Conservation (phyloP, 805 yeast genomes). For the Osmozyma mogii region DNA sequence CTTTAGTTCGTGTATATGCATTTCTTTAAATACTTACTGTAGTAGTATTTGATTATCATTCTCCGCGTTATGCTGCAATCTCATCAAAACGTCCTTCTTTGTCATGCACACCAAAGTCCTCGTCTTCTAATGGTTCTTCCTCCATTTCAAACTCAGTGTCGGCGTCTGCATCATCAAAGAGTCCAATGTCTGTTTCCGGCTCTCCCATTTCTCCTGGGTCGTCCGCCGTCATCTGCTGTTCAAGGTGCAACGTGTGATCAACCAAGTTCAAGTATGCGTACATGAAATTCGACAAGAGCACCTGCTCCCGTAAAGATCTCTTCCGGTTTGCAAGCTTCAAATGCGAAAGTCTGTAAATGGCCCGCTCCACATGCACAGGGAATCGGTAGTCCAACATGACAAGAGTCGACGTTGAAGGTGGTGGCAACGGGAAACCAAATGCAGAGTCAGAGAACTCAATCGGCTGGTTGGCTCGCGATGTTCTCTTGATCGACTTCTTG, state of each 20-base stretch:
- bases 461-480: conserved; percentile 38
- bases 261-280: conserved; percentile 92
- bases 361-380: conserved; percentile 94
- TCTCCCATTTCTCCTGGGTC: conserved; percentile 4
- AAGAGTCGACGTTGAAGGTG: conserved; percentile 66
- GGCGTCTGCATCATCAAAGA: conserved; percentile 11
- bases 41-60: neutral
- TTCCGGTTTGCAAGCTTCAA: conserved; percentile 90
- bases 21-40: neutral
- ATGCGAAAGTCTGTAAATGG: conserved; percentile 88
- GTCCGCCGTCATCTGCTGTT: conserved; percentile 42
- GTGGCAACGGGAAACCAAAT: conserved; percentile 82
- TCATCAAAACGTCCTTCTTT: neutral
- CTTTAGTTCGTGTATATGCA: neutral
- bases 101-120: conserved; percentile 10
- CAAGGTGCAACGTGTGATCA: conserved; percentile 76
- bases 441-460: conserved; percentile 63
- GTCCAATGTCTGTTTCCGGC: conserved; percentile 10
- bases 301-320: conserved; percentile 87
- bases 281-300: conserved; percentile 90
- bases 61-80: neutral
- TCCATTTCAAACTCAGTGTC: conserved; percentile 15
- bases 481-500: conserved; percentile 32
- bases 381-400: conserved; percentile 79
- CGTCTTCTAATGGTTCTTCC: conserved; percentile 9